Conservation (phyloP, 345 rosid species). For the Camelina neglecta region DNA sequence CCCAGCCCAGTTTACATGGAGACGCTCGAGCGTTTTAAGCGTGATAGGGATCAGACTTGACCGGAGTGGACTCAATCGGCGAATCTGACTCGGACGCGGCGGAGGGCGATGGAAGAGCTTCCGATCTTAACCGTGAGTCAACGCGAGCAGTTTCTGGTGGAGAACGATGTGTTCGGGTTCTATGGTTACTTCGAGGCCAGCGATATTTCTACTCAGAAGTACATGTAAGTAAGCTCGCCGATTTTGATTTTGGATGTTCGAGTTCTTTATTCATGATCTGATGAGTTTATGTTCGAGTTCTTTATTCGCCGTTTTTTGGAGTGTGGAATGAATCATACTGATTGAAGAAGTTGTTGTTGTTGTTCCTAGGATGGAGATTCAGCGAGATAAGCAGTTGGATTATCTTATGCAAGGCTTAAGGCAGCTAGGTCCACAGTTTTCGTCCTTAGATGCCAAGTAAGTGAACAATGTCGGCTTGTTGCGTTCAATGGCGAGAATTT, state of each 20-base stretch:
- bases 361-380: constrained; percentile 66
- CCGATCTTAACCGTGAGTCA: constrained; percentile 61
- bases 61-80: constrained; percentile 21
- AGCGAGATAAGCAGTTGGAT: constrained; percentile 75
- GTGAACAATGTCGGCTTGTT: constrained; percentile 7
- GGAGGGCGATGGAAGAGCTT: constrained; percentile 48
- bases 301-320: background rate
- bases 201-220: constrained; percentile 54
- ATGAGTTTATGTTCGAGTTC: background rate
- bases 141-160: constrained; percentile 68
- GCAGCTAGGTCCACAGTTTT: constrained; percentile 65
- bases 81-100: constrained; percentile 16
- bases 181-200: constrained; percentile 55
- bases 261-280: constrained; percentile 13
- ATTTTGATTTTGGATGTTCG: constrained; percentile 2
- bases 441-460: constrained; percentile 80
- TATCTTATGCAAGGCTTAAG: constrained; percentile 68
- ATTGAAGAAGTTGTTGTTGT: constrained; percentile 24
- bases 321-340: constrained; percentile 14
- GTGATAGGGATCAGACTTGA: constrained; percentile 23
- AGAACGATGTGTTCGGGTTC: constrained; percentile 60
- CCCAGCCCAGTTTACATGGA: background rate
- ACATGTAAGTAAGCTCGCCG: constrained; percentile 46
- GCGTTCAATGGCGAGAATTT: background rate
- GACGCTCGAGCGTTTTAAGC: background rate